Base-by-base conservation (phyloP, 176 grass and related monocot genomes). In the Juncus effusus region DNA sequence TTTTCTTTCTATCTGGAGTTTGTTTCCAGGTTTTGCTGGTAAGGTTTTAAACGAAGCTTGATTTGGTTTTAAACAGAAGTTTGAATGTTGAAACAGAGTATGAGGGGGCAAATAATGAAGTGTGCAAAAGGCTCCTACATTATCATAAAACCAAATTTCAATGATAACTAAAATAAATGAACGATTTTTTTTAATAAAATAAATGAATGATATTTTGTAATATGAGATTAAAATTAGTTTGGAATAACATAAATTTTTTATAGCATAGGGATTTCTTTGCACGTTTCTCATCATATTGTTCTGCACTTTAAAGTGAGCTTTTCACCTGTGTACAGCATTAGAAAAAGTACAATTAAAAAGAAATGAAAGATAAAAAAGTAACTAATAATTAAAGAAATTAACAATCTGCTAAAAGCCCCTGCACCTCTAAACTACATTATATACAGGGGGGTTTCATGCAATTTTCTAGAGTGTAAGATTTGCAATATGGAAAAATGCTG, bases 251-350 rank as follows among this genome's bases (percentile, higher is more conserved):
- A 28, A 28, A 1, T 28, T 28, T 28, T 28, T 28, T 28, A 28
- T 28, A 28, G 19, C 19, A 28, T 28, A 28, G 19, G 19, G 19
- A 28, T 1, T 28, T 28, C 19, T 28, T 28, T 28, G 19, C 19
- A 28, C 19, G 19, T 28, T 28, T 28, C 19, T 28, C 19, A 28
- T 28, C 19, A 28, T 40, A 40, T 54, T 55, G 12, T 69, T 56
- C 39, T 69, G 66, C 56, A 69, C 66, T 69, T 69, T 69, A 38
- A 15, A 55, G 51, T 9, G 13, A 55, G 40, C 19, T 69, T 69
- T 69, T 69, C 66, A 69, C 66, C 36, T 54, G 66, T 69, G 66
- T 69, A 55, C 65, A 69, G 66, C 66, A 56, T 69, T 69, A 69
- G 47, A 40, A n/a, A 69, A 69, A 69, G 50, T 35, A 54, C 12